Percentiles rank a stretch among this genome's conserved stretches.
Conservation (phyloP, 2,329 filamentous ascomycete species). For the Penicillium sp. region DNA sequence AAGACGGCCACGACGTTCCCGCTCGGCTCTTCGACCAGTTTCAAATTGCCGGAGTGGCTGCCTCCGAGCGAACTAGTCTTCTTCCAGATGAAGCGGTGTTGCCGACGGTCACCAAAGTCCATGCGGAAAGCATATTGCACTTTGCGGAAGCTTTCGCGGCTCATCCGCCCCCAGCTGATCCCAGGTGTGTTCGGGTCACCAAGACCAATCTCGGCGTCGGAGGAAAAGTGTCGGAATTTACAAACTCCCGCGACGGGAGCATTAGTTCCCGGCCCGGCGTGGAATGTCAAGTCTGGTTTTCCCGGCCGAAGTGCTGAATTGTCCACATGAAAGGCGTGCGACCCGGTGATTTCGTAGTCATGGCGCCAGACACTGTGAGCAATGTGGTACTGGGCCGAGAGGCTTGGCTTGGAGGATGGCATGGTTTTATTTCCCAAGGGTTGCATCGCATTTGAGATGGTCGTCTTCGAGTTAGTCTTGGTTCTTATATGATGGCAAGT, state of each 20-base stretch:
- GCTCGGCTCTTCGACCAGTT: conserved; percentile 34
- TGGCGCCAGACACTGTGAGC: conserved; percentile 22
- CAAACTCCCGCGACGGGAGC: conserved; percentile 30
- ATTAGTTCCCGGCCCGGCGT: conserved; percentile 26
- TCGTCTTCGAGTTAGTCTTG: not conserved
- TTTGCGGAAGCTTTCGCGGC: conserved; percentile 22
- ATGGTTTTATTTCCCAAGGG: not conserved
- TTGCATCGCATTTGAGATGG: not conserved
- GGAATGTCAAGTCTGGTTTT: conserved; percentile 36
- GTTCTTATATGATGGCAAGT: not conserved
- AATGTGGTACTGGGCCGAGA: conserved; percentile 22
- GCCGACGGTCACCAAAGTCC: conserved; percentile 11
- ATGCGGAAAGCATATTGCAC: conserved; percentile 32
- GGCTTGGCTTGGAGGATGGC: not conserved
- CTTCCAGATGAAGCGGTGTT: conserved; percentile 35
- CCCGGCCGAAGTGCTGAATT: conserved; percentile 29
- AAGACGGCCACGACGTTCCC: conserved; percentile 32
- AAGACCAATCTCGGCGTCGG: conserved; percentile 32
- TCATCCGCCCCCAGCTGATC: conserved; percentile 33
- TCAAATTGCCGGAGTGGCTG: conserved; percentile 29
- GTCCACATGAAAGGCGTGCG: conserved; percentile 25
- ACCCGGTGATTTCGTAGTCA: conserved; percentile 27
- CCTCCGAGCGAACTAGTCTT: conserved; percentile 29
- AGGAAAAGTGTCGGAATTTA: conserved; percentile 36
- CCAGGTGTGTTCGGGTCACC: conserved; percentile 26